These are phyloP conservation scores for Trebouxia sp. DNA, from an alignment of 139 green algal genomes.

Conservation along the genomic window DNA sequence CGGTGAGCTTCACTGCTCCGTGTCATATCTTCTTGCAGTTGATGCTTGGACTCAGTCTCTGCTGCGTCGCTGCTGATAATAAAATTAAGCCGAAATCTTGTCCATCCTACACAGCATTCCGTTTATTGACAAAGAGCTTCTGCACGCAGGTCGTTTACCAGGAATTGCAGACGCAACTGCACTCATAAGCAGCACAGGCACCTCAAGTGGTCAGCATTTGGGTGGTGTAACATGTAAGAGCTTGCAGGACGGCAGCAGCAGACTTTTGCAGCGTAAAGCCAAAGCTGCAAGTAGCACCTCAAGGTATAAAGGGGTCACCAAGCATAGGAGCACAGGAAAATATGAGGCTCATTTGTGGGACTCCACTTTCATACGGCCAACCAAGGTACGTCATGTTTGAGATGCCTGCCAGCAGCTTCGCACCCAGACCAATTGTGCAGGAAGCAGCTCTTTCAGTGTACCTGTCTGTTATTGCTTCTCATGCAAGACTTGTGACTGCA, in stretches of 20 bases:
- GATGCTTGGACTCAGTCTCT: neutral
- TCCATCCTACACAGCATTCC: neutral
- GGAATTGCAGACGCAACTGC: neutral
- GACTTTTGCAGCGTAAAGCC: neutral
- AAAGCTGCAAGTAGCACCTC: constrained; percentile 6
- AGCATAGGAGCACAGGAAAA: constrained; percentile 70
- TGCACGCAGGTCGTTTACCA: neutral
- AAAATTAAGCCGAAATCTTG: neutral
- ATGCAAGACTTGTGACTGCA: constrained; percentile 7
- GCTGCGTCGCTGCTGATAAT: neutral
- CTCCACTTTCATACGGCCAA: constrained; percentile 14
- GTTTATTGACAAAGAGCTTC: neutral
- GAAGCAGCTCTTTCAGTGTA: too few species aligned
- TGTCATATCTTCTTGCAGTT: neutral
- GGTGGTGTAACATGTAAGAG: too few species aligned
- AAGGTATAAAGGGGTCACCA: constrained; percentile 55
- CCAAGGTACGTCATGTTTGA: neutral
- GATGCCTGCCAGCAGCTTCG: too few species aligned
- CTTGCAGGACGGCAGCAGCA: neutral
- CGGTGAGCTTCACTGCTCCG: neutral
- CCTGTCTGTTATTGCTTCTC: too few species aligned
- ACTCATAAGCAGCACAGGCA: neutral
- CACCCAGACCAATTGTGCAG: too few species aligned
- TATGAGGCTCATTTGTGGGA: constrained; percentile 88
- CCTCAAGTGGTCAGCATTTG: neutral